Base-by-base conservation (phyloP, 1,284 basidiomycete species). In the Leccinum variabile region DNA sequence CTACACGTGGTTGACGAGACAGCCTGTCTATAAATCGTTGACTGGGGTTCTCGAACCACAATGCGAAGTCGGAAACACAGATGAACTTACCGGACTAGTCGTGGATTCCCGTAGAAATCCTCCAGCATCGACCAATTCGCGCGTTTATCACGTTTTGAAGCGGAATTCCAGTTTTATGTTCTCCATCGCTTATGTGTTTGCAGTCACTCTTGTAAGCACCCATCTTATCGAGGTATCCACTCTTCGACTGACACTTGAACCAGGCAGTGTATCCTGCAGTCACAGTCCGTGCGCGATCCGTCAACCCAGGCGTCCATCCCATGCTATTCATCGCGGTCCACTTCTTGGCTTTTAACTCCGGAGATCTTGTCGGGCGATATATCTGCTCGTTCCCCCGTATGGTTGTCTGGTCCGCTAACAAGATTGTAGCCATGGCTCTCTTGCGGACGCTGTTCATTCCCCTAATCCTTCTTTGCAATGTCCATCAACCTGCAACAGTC, bases 191-290 rank as follows among this genome's bases (percentile, higher is more conserved):
- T 92, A 87, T 70, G 87, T 90, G 2, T 95, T 94, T 70, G 74
- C 87, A 22, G 83, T 93, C 49, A 95, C 94, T 14, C 77, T 97
- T 71, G 93, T 94, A 71, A 68, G 89, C 75, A 9, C 11, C 61
- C 28, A 5, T 13, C 8, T 25, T 8, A 10, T 52, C n/a, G n/a
- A 25, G 3, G 14, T 25, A 2, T 18, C 35, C 6, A 22, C 22
- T 49, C 13, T 60, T 52, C 5, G 11, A 56, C 61, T 64, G 54
- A 67, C 39, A 25, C 55, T 44, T 61, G 10, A 39, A 37, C 44
- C 64, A 95, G 94, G 83, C 92, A 35, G 87, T 95, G 50, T 95
- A 88, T 76, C 94, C 94, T 3, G 85, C 93, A 0, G 89, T 95
- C 62, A 95, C 94, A 3, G 85, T 88, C 4, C 89, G 89, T 0